phyloP scores from a whole-genome alignment of 1,284 basidiomycete species.

The Phlebopus sp. region DNA sequence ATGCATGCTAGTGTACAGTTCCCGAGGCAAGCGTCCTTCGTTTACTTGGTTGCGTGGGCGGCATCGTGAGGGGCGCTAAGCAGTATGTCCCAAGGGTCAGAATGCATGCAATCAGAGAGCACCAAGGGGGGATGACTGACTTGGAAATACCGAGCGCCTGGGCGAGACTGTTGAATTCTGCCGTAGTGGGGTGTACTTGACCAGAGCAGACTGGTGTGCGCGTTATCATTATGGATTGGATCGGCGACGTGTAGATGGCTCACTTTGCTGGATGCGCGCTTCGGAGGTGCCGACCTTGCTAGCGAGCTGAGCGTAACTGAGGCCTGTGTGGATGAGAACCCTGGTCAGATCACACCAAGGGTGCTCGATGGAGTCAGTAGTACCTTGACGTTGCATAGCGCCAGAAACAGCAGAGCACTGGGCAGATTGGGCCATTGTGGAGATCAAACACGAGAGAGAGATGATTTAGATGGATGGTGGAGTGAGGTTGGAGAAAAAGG shows the following conservation, averaged over 20 bases:
- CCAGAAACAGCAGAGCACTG: constrained; percentile 57
- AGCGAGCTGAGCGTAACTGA: constrained; percentile 49
- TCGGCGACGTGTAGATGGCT: constrained; percentile 23
- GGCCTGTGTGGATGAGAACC: constrained; percentile 42
- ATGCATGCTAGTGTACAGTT: too few species aligned
- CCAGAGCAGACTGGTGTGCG: constrained; percentile 51
- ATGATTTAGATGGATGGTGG: too few species aligned
- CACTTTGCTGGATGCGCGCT: constrained; percentile 53
- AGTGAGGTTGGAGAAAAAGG: background rate
- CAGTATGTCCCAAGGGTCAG: background rate
- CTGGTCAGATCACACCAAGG: constrained; percentile 1
- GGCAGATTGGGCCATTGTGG: constrained; percentile 41
- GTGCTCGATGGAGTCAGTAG: background rate
- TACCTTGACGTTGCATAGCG: constrained; percentile 52
- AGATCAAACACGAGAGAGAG: background rate
- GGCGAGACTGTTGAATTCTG: constrained; percentile 55
- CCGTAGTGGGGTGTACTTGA: constrained; percentile 39
- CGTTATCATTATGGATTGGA: constrained; percentile 2
- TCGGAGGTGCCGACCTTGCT: constrained; percentile 37
- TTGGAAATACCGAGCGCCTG: constrained; percentile 41
- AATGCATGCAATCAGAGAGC: constrained; percentile 1
- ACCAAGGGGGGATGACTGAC: constrained; percentile 9
- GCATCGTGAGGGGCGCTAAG: too few species aligned
- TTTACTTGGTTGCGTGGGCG: too few species aligned
- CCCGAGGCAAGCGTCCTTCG: too few species aligned